Conservation (phyloP, 148 eudicot species). For the Rheum nobile region DNA sequence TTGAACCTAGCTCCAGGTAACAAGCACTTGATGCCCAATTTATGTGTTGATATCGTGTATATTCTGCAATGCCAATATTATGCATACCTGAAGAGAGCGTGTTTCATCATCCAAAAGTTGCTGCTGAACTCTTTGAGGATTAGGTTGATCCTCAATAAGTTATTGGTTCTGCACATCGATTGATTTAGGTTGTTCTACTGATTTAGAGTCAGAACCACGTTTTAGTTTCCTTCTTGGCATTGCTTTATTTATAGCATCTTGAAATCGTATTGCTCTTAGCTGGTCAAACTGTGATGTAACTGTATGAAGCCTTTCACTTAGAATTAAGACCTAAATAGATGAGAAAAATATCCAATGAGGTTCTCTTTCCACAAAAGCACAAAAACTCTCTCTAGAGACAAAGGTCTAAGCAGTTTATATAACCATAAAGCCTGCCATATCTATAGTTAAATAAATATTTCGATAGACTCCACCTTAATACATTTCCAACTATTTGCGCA, state of each 20-base stretch:
- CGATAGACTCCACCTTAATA: too few species aligned
- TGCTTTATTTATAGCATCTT: conserved; percentile 63
- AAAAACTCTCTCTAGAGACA: too few species aligned
- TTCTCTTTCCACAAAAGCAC: background rate
- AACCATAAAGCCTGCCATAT: too few species aligned
- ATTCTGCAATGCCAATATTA: conserved; percentile 1
- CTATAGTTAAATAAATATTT: too few species aligned
- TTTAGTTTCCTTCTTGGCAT: conserved; percentile 68
- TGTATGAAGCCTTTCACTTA: conserved; percentile 83
- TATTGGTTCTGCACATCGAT: conserved; percentile 32
- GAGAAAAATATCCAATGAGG: background rate
- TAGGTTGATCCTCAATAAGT: conserved; percentile 36
- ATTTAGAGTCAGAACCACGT: conserved; percentile 18
- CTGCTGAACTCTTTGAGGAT: conserved; percentile 62
- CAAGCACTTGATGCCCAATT: background rate
- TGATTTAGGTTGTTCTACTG: conserved; percentile 21
- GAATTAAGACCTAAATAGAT: conserved; percentile 62
- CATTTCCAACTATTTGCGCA: too few species aligned
- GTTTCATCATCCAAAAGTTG: conserved; percentile 92
- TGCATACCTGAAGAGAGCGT: conserved; percentile 76
- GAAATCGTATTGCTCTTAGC: conserved; percentile 85
- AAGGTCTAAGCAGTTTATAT: too few species aligned
- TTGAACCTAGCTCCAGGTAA: background rate
- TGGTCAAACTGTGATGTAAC: conserved; percentile 91
- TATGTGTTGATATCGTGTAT: background rate